Percentiles rank a stretch among this genome's conserved stretches.
phyloP scores from a whole-genome alignment of 768 basidiomycete genomes.

The Rhodotorula taiwanensis region DNA sequence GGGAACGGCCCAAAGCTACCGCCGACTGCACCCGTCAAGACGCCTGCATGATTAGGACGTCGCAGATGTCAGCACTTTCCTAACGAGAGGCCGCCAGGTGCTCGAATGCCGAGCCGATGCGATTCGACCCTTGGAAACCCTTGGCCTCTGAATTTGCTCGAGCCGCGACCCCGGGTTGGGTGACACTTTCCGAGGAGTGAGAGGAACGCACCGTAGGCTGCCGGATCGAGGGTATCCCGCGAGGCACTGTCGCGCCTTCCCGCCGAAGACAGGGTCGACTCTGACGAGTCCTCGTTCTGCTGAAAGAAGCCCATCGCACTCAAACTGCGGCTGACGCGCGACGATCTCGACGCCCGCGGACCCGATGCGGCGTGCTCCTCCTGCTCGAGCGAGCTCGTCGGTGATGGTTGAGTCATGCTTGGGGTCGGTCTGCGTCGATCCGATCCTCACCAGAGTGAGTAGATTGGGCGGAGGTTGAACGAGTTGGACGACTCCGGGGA shows the following conservation, averaged over 20 bases:
- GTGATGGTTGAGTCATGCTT: not conserved
- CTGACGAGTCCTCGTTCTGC: constrained; percentile 8
- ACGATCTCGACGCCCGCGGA: constrained; percentile 2
- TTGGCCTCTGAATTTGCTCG: no score
- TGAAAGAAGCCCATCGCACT: constrained; percentile 17
- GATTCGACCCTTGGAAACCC: no score
- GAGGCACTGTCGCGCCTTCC: constrained; percentile 9
- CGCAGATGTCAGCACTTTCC: not conserved
- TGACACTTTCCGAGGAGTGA: not conserved
- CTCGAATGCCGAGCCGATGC: no score
- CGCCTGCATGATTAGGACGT: constrained; percentile 10
- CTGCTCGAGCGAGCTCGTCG: constrained; percentile 3
- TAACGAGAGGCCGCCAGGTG: no score
- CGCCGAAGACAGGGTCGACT: constrained; percentile 5
- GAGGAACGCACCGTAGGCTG: constrained; percentile 9
- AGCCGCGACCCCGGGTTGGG: not conserved
- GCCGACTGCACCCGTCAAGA: constrained; percentile 29
- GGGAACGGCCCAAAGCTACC: constrained; percentile 34
- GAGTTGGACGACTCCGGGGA: no score
- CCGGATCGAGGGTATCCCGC: constrained; percentile 24
- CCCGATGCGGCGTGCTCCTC: not conserved
- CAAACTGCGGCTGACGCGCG: constrained; percentile 14
- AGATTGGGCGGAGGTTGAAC: no score
- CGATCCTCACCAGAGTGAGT: no score
- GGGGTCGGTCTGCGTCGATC: not conserved